Evolutionary conservation across 164 flowering plant species (phyloP).

Genomic region (Pachysandra terminalis): DNA sequence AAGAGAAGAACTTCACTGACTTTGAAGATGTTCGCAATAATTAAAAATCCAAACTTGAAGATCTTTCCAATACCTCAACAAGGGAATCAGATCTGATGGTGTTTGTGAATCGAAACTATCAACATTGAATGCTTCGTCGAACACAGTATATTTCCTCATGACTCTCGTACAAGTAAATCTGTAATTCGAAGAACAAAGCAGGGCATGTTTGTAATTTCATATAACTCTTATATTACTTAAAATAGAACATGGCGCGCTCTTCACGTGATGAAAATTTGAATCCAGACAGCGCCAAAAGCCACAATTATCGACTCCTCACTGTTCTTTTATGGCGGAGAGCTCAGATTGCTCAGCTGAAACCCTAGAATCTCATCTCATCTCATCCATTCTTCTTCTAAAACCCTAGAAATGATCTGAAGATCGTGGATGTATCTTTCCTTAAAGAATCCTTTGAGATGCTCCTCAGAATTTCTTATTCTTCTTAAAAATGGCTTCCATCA

Average conservation of each 20-base stretch:
- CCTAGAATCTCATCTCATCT: not conserved
- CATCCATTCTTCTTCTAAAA: constrained; percentile 2
- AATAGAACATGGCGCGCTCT: not conserved
- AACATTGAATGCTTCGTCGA: no score
- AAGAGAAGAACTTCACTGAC: constrained; percentile 4
- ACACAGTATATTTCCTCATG: no score
- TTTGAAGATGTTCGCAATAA: no score
- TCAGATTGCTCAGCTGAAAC: not conserved
- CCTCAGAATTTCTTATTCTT: not conserved
- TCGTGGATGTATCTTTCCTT: constrained; percentile 4
- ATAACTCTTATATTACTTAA: not conserved
- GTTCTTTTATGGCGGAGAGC: not conserved
- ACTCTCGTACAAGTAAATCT: no score
- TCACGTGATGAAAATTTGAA: constrained; percentile 31
- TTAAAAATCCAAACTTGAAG: no score
- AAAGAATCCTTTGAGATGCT: not conserved
- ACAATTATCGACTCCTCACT: not conserved
- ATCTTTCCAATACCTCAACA: no score
- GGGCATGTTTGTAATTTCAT: no score
- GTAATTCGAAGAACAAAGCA: no score
- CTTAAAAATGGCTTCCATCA: constrained; percentile 40
- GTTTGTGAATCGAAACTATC: no score
- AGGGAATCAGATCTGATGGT: no score
- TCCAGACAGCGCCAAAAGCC: constrained; percentile 24
- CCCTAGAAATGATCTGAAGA: constrained; percentile 8